Base-by-base conservation (phyloP, 2,329 filamentous ascomycete genomes). In the Moelleriella libera region DNA sequence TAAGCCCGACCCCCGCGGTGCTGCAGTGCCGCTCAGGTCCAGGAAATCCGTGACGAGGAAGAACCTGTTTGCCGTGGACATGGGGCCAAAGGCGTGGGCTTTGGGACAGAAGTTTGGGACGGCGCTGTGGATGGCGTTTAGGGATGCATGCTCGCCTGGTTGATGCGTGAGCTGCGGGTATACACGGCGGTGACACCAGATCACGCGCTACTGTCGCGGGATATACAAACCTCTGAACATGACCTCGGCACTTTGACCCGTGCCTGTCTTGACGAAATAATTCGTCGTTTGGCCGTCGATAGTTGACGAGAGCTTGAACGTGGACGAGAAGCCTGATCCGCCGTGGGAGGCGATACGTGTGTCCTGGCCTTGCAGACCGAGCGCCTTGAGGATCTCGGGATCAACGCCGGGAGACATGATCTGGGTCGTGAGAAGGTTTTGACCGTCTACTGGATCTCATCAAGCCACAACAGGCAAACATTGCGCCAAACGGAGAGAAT, bases 21-120 rank as follows among this genome's bases (percentile, higher is more conserved):
- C 21, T 21, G 63, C 60, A 4, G 68, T 52, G 37, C 64, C 63
- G 0, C 70, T 65, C 0, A 89, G 71, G 47, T 90, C 76, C 0
- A 96, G 70, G 59, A 89, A 96, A 56, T 94, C 87, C 0, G 88
- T 95, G 0, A 76, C 83, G 30, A 83, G 68, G 57, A 81, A 83
- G 60, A 66, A 68, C 12, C 58, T 64, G 41, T 62, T 61, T 0
- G 80, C 77, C 2, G 68, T 71, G 1, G 63, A 68, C 30, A 76
- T 68, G 2, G 71, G 58, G 1, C 89, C 89, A 59, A 86, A 79
- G 34, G 84, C 86, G 59, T 88, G 74, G 0, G 85, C 83, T 44
- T 72, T 71, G 0, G 89, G 88, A 58, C 85, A 90, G 47, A 96
- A 76, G 32, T 75, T 75, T 1, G 88, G 84, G 0, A 92, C 83